These are phyloP conservation scores for Cladophialophora psammophila DNA, from an alignment of 2,329 filamentous ascomycete species.

Conservation along the genomic window DNA sequence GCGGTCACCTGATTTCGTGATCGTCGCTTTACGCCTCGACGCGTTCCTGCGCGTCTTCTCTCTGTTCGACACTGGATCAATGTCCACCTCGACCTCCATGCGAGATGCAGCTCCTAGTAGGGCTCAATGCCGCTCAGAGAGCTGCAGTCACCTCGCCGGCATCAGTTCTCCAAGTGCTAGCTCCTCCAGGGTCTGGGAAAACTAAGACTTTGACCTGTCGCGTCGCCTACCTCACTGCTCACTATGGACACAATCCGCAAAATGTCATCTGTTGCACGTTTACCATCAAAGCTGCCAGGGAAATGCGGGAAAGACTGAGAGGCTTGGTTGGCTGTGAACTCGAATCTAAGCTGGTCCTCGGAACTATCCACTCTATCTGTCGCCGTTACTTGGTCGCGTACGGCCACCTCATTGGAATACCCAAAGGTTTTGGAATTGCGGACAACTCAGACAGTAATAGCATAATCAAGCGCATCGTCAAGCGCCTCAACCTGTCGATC, in stretches of 20 bases:
- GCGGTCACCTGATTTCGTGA: conserved; percentile 24
- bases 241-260: conserved; percentile 75
- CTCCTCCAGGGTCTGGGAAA: conserved; percentile 78
- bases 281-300: conserved; percentile 89
- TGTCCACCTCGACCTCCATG: conserved; percentile 15
- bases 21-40: conserved; percentile 1
- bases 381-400: conserved; percentile 84
- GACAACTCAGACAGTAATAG: conserved; percentile 81
- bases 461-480: conserved; percentile 82
- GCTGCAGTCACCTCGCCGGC: conserved; percentile 70
- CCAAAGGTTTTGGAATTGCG: conserved; percentile 86
- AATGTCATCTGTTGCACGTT: conserved; percentile 96
- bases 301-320: conserved; percentile 90
- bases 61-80: conserved; percentile 1
- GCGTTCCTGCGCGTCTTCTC: conserved; percentile 2
- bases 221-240: conserved; percentile 83
- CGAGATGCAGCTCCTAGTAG: conserved; percentile 62
- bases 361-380: conserved; percentile 94
- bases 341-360: conserved; percentile 80
- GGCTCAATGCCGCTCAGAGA: conserved; percentile 70
- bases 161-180: conserved; percentile 66
- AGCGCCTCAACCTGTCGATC: conserved; percentile 71
- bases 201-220: conserved; percentile 94
- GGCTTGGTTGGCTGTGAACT: conserved; percentile 78
- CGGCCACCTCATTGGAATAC: conserved; percentile 81